Evolutionary conservation across 805 yeast genomes (phyloP).

Genomic region (Metschnikowia bowlesiae): DNA sequence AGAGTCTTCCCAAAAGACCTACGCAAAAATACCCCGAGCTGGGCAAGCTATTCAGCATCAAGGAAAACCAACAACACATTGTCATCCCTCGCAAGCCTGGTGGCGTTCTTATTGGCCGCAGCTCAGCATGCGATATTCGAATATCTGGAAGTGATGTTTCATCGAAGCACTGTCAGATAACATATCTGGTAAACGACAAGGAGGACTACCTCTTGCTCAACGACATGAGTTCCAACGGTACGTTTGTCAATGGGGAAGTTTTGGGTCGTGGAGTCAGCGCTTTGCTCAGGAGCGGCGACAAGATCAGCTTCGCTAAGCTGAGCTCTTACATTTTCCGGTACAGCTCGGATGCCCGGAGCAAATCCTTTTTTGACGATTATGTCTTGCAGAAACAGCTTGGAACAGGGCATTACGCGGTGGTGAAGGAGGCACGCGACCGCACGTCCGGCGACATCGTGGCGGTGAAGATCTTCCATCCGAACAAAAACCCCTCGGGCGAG

Average conservation of each 20-base stretch:
- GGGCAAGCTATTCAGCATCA: conserved; percentile 22
- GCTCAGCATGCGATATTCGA: conserved; percentile 54
- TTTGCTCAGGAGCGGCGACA: conserved; percentile 61
- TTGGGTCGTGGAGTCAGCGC: conserved; percentile 46
- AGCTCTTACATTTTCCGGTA: conserved; percentile 50
- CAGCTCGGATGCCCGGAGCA: conserved; percentile 21
- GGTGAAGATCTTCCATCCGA: conserved; percentile 68
- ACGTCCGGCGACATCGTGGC: conserved; percentile 60
- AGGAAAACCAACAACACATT: conserved; percentile 20
- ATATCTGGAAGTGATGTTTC: conserved; percentile 60
- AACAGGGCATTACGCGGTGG: conserved; percentile 78
- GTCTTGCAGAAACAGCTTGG: conserved; percentile 60
- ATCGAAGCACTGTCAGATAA: conserved; percentile 56
- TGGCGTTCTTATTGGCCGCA: conserved; percentile 46
- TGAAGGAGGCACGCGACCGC: conserved; percentile 61
- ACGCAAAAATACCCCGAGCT: conserved; percentile 18
- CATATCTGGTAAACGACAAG: conserved; percentile 33
- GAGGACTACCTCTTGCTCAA: conserved; percentile 42
- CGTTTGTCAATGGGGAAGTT: conserved; percentile 55
- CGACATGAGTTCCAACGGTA: conserved; percentile 63
- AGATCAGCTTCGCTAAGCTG: conserved; percentile 49
- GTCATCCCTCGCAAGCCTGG: conserved; percentile 22
- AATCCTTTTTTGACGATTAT: conserved; percentile 55
- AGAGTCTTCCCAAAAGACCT: conserved; percentile 15
- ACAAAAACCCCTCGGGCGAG: conserved; percentile 26